Evolutionary conservation across 768 basidiomycete genomes (phyloP).

Genomic region (Rhodotorula graminis): DNA sequence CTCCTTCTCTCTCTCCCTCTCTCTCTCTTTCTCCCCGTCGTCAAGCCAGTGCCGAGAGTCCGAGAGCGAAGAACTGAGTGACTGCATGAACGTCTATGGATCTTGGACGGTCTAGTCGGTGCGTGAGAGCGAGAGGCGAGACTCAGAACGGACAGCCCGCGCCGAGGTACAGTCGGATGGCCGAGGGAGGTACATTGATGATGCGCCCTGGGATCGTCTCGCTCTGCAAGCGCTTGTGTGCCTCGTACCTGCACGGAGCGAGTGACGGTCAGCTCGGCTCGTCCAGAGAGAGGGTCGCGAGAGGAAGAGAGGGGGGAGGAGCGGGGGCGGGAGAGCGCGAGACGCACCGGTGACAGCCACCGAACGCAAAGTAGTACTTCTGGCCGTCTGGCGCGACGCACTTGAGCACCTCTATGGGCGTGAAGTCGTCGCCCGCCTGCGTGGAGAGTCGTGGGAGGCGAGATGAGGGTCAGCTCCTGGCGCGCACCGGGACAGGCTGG

Average conservation of each 20-base stretch:
- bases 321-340: too few species aligned
- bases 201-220: constrained; percentile 46
- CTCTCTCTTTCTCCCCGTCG: neutral
- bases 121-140: neutral
- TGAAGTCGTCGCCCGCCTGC: constrained; percentile 47
- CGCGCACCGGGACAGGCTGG: too few species aligned
- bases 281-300: too few species aligned
- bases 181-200: constrained; percentile 46
- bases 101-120: neutral
- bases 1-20: too few species aligned
- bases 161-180: constrained; percentile 46
- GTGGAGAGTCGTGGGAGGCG: neutral
- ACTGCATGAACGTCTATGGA: too few species aligned
- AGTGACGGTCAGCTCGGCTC: neutral
- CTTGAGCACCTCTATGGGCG: constrained; percentile 47
- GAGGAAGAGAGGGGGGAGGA: too few species aligned
- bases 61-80: too few species aligned
- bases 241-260: constrained; percentile 43
- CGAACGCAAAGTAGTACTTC: constrained; percentile 47
- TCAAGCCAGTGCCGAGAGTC: too few species aligned
- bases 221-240: constrained; percentile 45
- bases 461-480: too few species aligned
- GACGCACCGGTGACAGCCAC: constrained; percentile 47
- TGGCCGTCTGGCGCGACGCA: constrained; percentile 40
- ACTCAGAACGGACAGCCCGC: constrained; percentile 46